Evolutionary conservation across 2,329 filamentous ascomycete genomes (phyloP), one percentile per base, ranked within the genome.

Genomic region (Trichoderma gracile): DNA sequence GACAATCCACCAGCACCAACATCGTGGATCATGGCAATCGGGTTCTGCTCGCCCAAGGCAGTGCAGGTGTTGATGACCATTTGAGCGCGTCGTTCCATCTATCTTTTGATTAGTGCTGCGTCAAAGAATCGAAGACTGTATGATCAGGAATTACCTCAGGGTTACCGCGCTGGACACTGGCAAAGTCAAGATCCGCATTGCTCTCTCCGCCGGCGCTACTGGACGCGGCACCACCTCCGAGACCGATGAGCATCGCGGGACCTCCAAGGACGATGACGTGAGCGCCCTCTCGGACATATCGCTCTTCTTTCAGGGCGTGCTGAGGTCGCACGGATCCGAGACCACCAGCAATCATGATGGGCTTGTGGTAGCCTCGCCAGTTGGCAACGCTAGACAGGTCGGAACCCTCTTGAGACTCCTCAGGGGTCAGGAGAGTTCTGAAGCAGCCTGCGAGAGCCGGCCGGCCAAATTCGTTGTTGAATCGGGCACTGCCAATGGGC

Each of bases 51-150:
- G 17, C 93, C 94, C 71, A 98, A 85, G 3, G 92, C 89, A 30
- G 91, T 88, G 75, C 95, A 99, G 5, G 92, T 89, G 77, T 98
- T 95, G 78, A 99, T 99, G 68, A 99, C 95, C 86, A 98, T 96
- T 79, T 99, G 95, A 2, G 94, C 95, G 71, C 95, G 86, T 67
- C 95, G 85, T 78, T 99, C 92, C 77, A 98, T 94, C 78, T 71
- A 53, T 7, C 10, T 12, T 61, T 19, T 27, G 25, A 10, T 63
- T 23, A 62, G 57, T 33, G 5, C 5, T 5, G 3, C 53, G 12
- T 23, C 42, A 10, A 9, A 3, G 17, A 23, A 19, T 33, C 3
- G 1, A 15, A 2, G 15, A 0, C n/a, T 15, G 25, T 27, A 8
- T 27, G 5, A 6, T 14, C 12, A n/a, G 5, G 10, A 8, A 30